Base-by-base conservation (phyloP, 495 filamentous ascomycete species). In the Annulohypoxylon bovei region DNA sequence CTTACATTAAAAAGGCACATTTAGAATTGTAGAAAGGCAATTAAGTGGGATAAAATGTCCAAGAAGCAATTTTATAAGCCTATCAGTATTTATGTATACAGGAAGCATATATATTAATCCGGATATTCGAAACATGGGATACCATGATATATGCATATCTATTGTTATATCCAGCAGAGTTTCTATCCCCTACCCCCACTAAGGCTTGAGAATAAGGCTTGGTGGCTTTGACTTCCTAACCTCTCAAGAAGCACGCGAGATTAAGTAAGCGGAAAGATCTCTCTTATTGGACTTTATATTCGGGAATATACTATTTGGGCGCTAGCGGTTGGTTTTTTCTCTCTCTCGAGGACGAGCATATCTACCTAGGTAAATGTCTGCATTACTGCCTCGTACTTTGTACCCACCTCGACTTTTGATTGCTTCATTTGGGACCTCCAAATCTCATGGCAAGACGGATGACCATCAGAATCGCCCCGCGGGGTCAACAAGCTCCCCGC, bases 401-500 rank as follows among this genome's bases (percentile, higher is more conserved):
- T 47, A 20, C 25, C 35, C 25, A 64, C 61, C 30, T 40, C 49
- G 28, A 49, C 6, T 4, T 50, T 56, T 56, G 18, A 56, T 65
- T 64, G 37, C 61, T 30, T 62, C 59, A 49, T 64, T 42, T 54
- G 40, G 46, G 54, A 6, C 35, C 61, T 54, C 61, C 61, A 49
- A 65, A 55, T 12, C 39, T 25, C 32, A 35, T 30, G 25, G 23
- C 22, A 12, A 16, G 49, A 55, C n/a, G 33, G 30, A 50, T 42
- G 3, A n/a, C 20, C 27, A 33, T 30, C 40, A 32, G 47, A 44
- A 71, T 28, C 12, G n/a, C 55, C 55, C 44, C 28, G 63, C 53
- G 47, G 69, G 59, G 52, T 61, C 27, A 33, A 47, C 18, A 16
- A 27, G 4, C 46, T 52, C 69, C 69, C 69, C 69, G 69, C 69